phyloP scores from a whole-genome alignment of 768 basidiomycete species.

The Boletus tomentosulus region DNA sequence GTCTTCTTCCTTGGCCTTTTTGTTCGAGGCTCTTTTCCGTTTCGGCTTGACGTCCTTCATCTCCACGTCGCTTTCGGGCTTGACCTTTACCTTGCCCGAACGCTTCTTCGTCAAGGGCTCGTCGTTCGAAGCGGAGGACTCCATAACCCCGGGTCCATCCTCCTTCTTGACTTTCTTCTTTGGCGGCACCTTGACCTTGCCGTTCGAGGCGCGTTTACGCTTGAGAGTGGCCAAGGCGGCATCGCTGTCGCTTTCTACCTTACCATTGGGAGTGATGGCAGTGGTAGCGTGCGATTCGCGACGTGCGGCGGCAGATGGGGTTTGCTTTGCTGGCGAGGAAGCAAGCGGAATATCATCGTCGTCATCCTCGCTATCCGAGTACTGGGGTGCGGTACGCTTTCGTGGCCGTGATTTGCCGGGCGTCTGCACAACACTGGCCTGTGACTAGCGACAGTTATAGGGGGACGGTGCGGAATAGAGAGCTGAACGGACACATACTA shows the following conservation, averaged over 20 bases:
- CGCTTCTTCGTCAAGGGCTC: constrained; percentile 31
- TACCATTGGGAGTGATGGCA: constrained; percentile 35
- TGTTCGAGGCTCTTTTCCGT: constrained; percentile 44
- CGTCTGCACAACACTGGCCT: constrained; percentile 47
- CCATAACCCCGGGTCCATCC: constrained; percentile 24
- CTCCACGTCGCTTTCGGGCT: constrained; percentile 50
- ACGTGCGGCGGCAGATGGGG: constrained; percentile 35
- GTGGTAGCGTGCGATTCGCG: constrained; percentile 37
- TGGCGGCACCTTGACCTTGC: constrained; percentile 49
- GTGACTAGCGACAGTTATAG: constrained; percentile 43
- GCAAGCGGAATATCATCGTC: constrained; percentile 73
- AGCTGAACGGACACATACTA: constrained; percentile 44
- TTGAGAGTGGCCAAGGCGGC: constrained; percentile 41
- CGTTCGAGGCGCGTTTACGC: constrained; percentile 44
- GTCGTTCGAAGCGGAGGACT: constrained; percentile 32
- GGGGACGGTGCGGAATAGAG: constrained; percentile 8
- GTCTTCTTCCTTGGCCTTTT: constrained; percentile 52
- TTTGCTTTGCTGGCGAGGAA: constrained; percentile 62
- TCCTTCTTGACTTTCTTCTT: constrained; percentile 67
- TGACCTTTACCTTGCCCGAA: constrained; percentile 35
- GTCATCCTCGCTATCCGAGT: constrained; percentile 57
- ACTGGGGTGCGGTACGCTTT: constrained; percentile 56
- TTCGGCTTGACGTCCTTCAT: constrained; percentile 39
- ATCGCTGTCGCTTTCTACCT: constrained; percentile 37
- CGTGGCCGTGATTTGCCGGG: constrained; percentile 26